Evolutionary conservation across 148 eudicot genomes (phyloP), one percentile per base, ranked within the genome.

Genomic region (Fagopyrum esculentum): DNA sequence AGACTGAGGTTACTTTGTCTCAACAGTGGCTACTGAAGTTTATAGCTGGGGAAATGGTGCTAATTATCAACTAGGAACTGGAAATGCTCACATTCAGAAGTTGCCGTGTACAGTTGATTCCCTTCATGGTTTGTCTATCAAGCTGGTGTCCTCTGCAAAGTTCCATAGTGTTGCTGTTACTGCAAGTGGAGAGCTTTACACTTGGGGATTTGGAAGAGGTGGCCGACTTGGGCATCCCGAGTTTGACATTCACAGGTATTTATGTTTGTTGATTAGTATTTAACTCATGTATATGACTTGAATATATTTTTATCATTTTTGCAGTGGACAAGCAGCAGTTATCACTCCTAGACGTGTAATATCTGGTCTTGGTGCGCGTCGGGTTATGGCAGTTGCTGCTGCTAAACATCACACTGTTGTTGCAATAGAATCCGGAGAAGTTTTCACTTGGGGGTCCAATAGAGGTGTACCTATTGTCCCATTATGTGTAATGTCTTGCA

Each of bases 21-120:
- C 54, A 70, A 50, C 77, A 90, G 98, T 87, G 57, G 87, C 88
- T 54, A 92, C 99, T 3, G 99, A 96, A 81, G 87, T 96, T 72
- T 96, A 85, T 78, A 96, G 99, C 84, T 96, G 98, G 98, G 99
- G 99, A 80, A 96, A 98, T 81, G 99, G 99, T 83, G 92, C 93
- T 46, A 96, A 96, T 82, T 96, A 92, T 83, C 99, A 96, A 85
- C 97, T 96, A 72, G 99, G 99, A 76, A 96, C 99, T 71, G 99
- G 99, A 78, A 96, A 96, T 81, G 94, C 92, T 6, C 98, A 96
- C 80, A 79, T 96, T 49, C 99, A 96, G 77, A 96, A 90, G 86
- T 78, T 92, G 79, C 99, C 99, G 46, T 92, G 99, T 84, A 90
- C 86, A 86, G 82, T 96, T 78, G 99, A 96, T 77, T 88, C 94